Base-by-base conservation (phyloP, 768 basidiomycete species). In the Porphyrellus cyaneotinctus region DNA sequence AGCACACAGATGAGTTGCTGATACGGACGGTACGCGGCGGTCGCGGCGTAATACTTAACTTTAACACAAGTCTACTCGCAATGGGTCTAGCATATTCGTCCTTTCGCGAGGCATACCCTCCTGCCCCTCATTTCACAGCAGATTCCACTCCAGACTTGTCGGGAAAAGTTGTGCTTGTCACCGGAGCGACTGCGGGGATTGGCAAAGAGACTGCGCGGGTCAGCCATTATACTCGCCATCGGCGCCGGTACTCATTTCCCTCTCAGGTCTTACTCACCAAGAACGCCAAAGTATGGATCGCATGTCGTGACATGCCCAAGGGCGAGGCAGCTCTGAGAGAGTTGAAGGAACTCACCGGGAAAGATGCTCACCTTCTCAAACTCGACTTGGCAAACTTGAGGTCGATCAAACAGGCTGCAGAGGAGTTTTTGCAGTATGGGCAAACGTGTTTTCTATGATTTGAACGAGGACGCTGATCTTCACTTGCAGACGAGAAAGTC, bases 201-300 rank as follows among this genome's bases (percentile, higher is more conserved):
- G 56, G 53, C 14, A 57, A 50, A 50, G 56, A 57, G 39, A 57
- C 38, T 2, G 53, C 56, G 3, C 56, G 28, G 44, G 56, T 57
- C 24, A 17, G 56, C 55, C 18, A 14, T 28, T n/a, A n/a, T n/a
- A n/a, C 4, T 28, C 26, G 9, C 9, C 26, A 9, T 28, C 26
- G 5, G 17, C 14, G 14, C 32, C 11, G 12, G 23, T 20, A 13
- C 22, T 31, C 43, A 18, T 11, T 10, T 22, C 17, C 23, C n/a
- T 3, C 9, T 17, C 26, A 55, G 54, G 51, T 54, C 44, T 37
- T 55, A 15, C 54, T 55, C 41, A 24, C 54, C 45, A 53, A 47
- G 28, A 47, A 54, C 10, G 56, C 56, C 47, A 56, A 50, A 46
- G 81, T 84, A 3, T 84, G 82, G 61, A 59, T 83, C 15, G 78